Evolutionary conservation across 1,284 basidiomycete species (phyloP), one percentile per base, ranked within the genome.

Genomic region (Melampsora larici-populina): DNA sequence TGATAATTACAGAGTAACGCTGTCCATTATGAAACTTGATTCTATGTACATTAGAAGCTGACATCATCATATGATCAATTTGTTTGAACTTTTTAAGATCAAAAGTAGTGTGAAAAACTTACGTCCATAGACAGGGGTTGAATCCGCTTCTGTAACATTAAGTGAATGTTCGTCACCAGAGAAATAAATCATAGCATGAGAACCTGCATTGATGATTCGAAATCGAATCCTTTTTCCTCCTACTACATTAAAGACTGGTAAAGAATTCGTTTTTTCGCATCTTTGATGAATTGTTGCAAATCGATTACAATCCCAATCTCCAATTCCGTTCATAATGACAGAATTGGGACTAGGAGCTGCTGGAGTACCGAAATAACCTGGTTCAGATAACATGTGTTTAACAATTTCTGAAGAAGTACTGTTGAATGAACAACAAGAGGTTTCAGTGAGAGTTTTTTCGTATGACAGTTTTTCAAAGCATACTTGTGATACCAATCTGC

Each of bases 311-410:
- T 64, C 62, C 76, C 70, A 6, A 72, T 68, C 2, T 11, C 70
- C 69, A 26, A 79, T 78, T 11, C 88, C 88, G 73, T 89, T 88
- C 80, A 89, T 84, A n/a, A 88, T 81, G 0, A 86, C 88, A 0
- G 86, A 84, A 70, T 87, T 82, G 0, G 86, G 84, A 0, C 82
- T 82, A 1, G 82, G 81, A 9, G 82, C 81, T 3, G 81, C 82
- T 51, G 80, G 77, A 21, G 80, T 70, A 11, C 80, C 81, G 31
- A 81, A 80, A 74, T 82, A 82, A 17, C 79, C 79, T 11, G 66
- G 31, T 26, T 76, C 77, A 15, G 68, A 75, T 5, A 79, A 79
- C 3, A 81, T 78, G 31, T 26, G 15, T 36, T 55, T 40, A 15
- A 24, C 8, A 2, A 33, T 36, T 8, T 17, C 26, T 36, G 8